Evolutionary conservation across 2,329 filamentous ascomycete genomes (phyloP).

Genomic region (Hymenoscyphus infarciens): DNA sequence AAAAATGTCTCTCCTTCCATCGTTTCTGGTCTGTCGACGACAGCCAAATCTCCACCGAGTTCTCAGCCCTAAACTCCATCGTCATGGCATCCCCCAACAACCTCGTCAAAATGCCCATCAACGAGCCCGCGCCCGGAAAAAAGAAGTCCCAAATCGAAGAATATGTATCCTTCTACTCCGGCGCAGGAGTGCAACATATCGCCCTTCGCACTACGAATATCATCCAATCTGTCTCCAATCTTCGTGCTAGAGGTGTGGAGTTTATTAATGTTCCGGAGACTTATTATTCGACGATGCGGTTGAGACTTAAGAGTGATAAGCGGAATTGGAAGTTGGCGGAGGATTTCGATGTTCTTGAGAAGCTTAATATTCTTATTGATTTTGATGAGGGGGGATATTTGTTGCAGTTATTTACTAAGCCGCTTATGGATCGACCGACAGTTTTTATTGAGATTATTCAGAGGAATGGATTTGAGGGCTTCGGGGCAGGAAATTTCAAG

Average conservation of each 20-base stretch:
- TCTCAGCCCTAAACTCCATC: constrained; percentile 80
- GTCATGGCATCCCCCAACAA: constrained; percentile 88
- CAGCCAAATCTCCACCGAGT: constrained; percentile 87
- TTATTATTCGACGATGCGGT: constrained; percentile 77
- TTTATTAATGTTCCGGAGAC: constrained; percentile 87
- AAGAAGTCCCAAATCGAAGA: constrained; percentile 94
- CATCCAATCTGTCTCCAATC: constrained; percentile 68
- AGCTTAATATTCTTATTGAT: constrained; percentile 85
- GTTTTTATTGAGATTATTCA: constrained; percentile 98
- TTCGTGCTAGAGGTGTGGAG: constrained; percentile 84
- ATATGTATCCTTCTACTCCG: constrained; percentile 85
- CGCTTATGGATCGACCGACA: constrained; percentile 88
- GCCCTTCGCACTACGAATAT: constrained; percentile 81
- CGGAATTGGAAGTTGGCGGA: constrained; percentile 66
- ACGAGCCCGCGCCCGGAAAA: constrained; percentile 87
- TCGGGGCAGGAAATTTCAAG: constrained; percentile 95
- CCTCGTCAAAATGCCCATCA: constrained; percentile 96
- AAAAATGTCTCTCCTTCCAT: constrained; percentile 86
- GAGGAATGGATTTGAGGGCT: constrained; percentile 83
- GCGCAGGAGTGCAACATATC: constrained; percentile 89
- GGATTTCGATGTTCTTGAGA: constrained; percentile 72
- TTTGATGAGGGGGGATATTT: constrained; percentile 92
- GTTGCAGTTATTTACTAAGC: constrained; percentile 74
- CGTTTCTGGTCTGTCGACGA: constrained; percentile 98
- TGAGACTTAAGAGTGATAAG: constrained; percentile 64